A percentile compares a stretch with the other conserved stretches of the same genome.
Evolutionary conservation across 2,329 filamentous ascomycete genomes (phyloP).

Genomic region (Akanthomyces muscarius): DNA sequence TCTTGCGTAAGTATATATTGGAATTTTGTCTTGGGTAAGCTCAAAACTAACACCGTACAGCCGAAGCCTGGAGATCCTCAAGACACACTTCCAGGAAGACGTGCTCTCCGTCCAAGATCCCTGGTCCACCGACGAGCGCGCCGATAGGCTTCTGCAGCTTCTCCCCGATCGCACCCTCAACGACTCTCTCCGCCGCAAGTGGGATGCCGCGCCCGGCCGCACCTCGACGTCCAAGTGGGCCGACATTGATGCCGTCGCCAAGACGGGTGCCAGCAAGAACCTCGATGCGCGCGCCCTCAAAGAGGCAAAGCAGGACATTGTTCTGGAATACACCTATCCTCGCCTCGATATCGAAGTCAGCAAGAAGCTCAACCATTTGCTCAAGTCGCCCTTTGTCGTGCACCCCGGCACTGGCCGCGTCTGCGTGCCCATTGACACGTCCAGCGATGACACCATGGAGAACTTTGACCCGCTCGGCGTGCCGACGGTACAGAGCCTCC

Average conservation of each 20-base stretch:
- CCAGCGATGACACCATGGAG: slow-evolving; percentile 52
- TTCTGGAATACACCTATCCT: slow-evolving; percentile 96
- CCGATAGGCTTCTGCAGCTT: slow-evolving; percentile 74
- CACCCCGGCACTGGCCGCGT: slow-evolving; percentile 92
- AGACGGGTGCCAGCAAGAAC: slow-evolving; percentile 65
- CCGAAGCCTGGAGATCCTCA: slow-evolving; percentile 81
- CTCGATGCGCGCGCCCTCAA: slow-evolving; percentile 71
- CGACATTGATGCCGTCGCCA: slow-evolving; percentile 84
- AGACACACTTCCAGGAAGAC: slow-evolving; percentile 76
- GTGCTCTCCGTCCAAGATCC: slow-evolving; percentile 84
- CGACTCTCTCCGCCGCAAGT: slow-evolving; percentile 80
- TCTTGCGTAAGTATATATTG: slow-evolving; percentile 53
- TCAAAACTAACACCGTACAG: slow-evolving; percentile 33
- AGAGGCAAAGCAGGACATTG: slow-evolving; percentile 91
- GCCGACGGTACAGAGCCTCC: slow-evolving; percentile 79
- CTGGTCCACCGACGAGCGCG: slow-evolving; percentile 66
- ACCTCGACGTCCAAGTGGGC: slow-evolving; percentile 82
- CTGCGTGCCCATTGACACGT: slow-evolving; percentile 87
- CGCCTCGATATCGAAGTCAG: slow-evolving; percentile 95
- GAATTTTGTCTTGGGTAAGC: too few species aligned
- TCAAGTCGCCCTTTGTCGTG: slow-evolving; percentile 94
- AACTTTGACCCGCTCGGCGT: slow-evolving; percentile 83
- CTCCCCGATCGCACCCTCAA: slow-evolving; percentile 77
- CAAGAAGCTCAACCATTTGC: slow-evolving; percentile 96
- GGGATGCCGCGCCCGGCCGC: slow-evolving; percentile 77